These are phyloP conservation scores for Syzygium aromaticum DNA, from an alignment of 345 rosid genomes.

Conservation along the genomic window DNA sequence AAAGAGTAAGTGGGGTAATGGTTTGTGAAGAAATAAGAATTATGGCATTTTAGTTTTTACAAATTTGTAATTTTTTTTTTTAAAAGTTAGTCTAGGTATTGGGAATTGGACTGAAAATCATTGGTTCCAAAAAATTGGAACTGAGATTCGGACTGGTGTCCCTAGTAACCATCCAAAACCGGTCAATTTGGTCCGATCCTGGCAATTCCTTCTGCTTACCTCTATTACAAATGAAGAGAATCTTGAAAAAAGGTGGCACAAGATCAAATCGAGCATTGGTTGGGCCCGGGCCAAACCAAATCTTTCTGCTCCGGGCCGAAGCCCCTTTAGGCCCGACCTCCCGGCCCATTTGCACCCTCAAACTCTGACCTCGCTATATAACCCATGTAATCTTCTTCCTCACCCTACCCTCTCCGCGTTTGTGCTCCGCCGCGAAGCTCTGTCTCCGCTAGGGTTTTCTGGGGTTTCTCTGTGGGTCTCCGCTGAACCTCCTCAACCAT, in stretches of 20 bases:
- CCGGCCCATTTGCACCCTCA: neutral
- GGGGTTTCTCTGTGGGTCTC: neutral
- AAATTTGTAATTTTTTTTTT: too few relatives aligned
- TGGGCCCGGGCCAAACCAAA: neutral
- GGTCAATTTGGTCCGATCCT: too few relatives aligned
- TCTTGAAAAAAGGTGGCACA: neutral
- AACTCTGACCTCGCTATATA: neutral
- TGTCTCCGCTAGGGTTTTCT: neutral
- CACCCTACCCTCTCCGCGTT: too few relatives aligned
- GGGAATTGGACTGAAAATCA: too few relatives aligned
- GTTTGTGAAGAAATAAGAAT: too few relatives aligned
- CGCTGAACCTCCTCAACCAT: neutral
- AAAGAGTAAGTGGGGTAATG: too few relatives aligned
- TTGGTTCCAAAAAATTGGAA: too few relatives aligned
- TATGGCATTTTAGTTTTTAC: too few relatives aligned
- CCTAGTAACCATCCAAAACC: rapidly evolving
- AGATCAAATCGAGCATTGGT: neutral
- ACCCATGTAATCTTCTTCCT: neutral
- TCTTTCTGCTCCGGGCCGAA: rapidly evolving
- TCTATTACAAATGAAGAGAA: neutral
- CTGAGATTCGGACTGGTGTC: too few relatives aligned
- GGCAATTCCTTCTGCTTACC: too few relatives aligned
- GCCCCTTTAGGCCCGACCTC: neutral
- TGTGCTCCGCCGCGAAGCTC: neutral
- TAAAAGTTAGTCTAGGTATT: too few relatives aligned